A percentile compares a stretch with the other conserved stretches of the same genome.
Evolutionary conservation across 306 rosid genomes (phyloP).

Genomic region (Cucurbita argyrosperma): DNA sequence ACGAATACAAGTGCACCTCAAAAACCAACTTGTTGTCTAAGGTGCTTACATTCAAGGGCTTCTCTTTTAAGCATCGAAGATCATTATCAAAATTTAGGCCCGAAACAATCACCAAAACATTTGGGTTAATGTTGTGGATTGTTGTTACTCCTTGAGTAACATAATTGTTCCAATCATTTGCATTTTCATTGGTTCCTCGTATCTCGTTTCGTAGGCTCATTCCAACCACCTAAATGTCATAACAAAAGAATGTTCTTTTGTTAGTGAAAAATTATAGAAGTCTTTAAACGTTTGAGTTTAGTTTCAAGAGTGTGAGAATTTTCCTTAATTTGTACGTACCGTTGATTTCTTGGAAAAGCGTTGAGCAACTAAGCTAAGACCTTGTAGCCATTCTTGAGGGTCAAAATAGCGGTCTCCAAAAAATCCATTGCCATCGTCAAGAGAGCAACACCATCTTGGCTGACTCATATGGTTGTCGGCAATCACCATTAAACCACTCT

Average conservation of each 20-base stretch:
- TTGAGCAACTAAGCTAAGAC: slow-evolving; percentile 22
- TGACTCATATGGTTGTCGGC: slow-evolving; percentile 42
- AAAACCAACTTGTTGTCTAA: not conserved
- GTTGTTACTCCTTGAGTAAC: not conserved
- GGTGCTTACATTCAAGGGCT: not conserved
- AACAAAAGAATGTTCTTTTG: too few relatives aligned
- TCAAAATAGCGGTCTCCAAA: slow-evolving; percentile 29
- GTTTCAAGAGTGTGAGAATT: not conserved
- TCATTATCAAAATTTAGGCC: not conserved
- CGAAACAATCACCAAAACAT: not conserved
- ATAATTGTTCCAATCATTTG: not conserved
- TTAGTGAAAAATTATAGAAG: not conserved
- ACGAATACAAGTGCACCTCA: not conserved
- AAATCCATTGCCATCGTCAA: slow-evolving; percentile 43
- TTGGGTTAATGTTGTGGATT: not conserved
- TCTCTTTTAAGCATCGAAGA: not conserved
- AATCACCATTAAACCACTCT: slow-evolving; percentile 24
- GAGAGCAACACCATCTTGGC: slow-evolving; percentile 38
- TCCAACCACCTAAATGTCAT: not conserved
- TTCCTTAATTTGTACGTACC: not conserved
- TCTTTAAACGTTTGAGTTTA: not conserved
- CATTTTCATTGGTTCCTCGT: not conserved
- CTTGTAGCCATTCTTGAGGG: slow-evolving; percentile 3
- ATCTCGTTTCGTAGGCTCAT: not conserved
- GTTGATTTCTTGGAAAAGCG: slow-evolving; percentile 12